Evolutionary conservation across 257 asterid species (phyloP), one percentile per base, ranked within the genome.

Genomic region (Solanum ossicruentum): DNA sequence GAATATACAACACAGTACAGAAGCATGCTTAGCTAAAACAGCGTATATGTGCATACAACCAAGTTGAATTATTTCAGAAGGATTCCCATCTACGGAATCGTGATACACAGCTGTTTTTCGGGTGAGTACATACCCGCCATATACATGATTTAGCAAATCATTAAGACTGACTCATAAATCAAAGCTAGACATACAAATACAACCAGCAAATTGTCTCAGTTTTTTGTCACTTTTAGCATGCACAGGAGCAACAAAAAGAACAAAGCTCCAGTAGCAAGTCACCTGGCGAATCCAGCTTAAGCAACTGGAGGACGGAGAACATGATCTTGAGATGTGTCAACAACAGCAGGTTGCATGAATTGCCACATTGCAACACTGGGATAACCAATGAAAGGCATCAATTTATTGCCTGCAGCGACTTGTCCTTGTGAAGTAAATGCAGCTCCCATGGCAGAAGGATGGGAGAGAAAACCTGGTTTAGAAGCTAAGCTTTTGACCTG

Each of bases 321-420:
- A 45, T 87, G 89, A 78, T 87, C 89, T 83, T 75, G 86, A 10
- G 89, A 87, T 10, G 89, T 87, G 80, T 87, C 89, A 57, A 87
- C 88, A 21, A 80, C 72, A 26, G 88, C 82, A 28, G 89, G 89
- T 54, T 85, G 89, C 89, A 87, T 85, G 83, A 87, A 87, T 79
- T 87, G 89, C 89, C 89, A 87, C 89, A 87, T 87, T 1, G 89
- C 84, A 82, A 87, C 82, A 43, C 89, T 85, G 32, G 89, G 89
- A 67, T 87, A 87, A 8, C 89, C 85, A 41, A 87, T 43, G 61
- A 85, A n/a, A 36, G 89, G 89, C 87, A 87, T 83, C 79, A 87
- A 45, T 75, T 87, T 87, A 79, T 82, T 84, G 57, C 89, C 88
- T 49, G 36, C 85, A 21, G 55, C 63, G 11, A 63, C 81, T 70